Evolutionary conservation across 2,329 filamentous ascomycete genomes (phyloP), one percentile per base, ranked within the genome.

Genomic region (Botrytis aclada): DNA sequence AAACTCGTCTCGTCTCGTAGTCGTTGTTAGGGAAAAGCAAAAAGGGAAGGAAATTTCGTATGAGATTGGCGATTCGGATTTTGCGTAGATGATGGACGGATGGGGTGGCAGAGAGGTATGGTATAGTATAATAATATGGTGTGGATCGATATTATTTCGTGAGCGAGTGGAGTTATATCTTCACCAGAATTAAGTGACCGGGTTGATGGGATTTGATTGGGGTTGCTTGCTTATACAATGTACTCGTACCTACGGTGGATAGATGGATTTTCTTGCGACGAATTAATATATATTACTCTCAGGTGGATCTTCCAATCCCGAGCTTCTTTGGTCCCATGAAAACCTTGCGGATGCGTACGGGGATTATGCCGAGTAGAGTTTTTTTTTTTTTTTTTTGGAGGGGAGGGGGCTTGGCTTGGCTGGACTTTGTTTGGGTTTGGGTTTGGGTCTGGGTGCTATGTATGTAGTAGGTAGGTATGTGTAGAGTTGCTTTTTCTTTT

Each of bases 91-190:
- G 60, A 62, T 25, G 60, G 43, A n/a, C n/a, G n/a, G n/a, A n/a
- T n/a, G n/a, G 56, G 37, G 22, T 37, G 60, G 34, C 25, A n/a
- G 14, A 61, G 34, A 62, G 60, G n/a, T n/a, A n/a, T n/a, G n/a
- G n/a, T n/a, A n/a, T n/a, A n/a, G n/a, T n/a, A n/a, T n/a, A n/a
- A n/a, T 56, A 56, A 56, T 56, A 56, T 56, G 51, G 51, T n/a
- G n/a, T 56, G n/a, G 51, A 56, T 56, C 14, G 51, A 56, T 56
- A 18, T 32, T 56, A 9, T n/a, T n/a, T n/a, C n/a, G n/a, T 56
- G 51, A 29, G n/a, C 37, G 34, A 39, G 60, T 62, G 60, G 60
- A 62, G 60, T 39, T 62, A 41, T 62, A 62, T 62, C 60, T 61
- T 61, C 58, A 39, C 16, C 9, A 39, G 34, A 39, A 61, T 61